Conservation (phyloP, 2,329 filamentous ascomycete genomes). For the Alternaria dauci region DNA sequence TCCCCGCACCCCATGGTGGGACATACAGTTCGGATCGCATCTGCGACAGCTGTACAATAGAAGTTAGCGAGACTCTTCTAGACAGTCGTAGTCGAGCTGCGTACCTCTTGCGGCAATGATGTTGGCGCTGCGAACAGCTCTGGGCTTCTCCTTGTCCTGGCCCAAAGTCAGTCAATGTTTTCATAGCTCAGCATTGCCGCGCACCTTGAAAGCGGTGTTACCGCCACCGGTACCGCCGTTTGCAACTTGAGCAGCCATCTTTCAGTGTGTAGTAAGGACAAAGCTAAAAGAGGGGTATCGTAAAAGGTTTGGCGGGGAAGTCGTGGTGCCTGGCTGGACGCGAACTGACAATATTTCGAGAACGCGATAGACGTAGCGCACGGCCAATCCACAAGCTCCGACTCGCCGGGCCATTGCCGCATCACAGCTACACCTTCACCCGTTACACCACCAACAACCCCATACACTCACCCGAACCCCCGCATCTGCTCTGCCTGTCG, state of each 20-base stretch:
- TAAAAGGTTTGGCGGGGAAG: conserved; percentile 31
- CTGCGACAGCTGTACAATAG: conserved; percentile 77
- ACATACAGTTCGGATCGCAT: conserved; percentile 87
- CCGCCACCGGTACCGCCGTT: conserved; percentile 56
- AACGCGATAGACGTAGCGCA: conserved; percentile 28
- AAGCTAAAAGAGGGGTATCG: conserved; percentile 31
- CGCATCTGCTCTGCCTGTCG: conserved; percentile 7
- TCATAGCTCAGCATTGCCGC: conserved; percentile 20
- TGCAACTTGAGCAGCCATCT: conserved; percentile 47
- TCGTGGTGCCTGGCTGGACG: conserved; percentile 38
- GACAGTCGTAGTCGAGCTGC: conserved; percentile 36
- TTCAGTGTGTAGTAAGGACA: conserved; percentile 21
- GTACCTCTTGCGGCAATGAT: conserved; percentile 95
- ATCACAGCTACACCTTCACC: conserved; percentile 31
- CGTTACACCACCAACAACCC: conserved; percentile 27
- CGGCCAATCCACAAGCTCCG: conserved; percentile 19
- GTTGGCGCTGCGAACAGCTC: conserved; percentile 94
- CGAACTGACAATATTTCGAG: conserved; percentile 37
- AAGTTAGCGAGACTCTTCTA: conserved; percentile 31
- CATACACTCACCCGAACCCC: neutral
- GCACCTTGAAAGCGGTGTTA: conserved; percentile 73
- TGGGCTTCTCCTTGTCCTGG: conserved; percentile 94
- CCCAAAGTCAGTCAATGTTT: conserved; percentile 53
- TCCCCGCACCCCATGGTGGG: conserved; percentile 31
- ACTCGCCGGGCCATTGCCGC: conserved; percentile 33